A percentile compares a stretch with the other conserved stretches of the same genome.
These are phyloP conservation scores for Sordariomycetes sp. DNA, from an alignment of 2,329 filamentous ascomycete species.

Conservation along the genomic window DNA sequence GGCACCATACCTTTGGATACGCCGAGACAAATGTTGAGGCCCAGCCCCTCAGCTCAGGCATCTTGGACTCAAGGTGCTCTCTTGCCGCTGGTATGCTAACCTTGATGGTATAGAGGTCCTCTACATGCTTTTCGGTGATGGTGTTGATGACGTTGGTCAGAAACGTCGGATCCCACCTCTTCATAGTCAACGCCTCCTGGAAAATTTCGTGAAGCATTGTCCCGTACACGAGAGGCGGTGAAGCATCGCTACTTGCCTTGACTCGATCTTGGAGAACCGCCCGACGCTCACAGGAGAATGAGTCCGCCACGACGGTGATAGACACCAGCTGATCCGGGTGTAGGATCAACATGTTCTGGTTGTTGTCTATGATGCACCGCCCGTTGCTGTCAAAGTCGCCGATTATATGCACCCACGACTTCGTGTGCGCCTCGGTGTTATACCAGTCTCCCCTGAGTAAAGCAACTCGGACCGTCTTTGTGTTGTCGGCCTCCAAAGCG, in stretches of 20 bases:
- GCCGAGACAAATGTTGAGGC: slow-evolving; percentile 68
- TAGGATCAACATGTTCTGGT: slow-evolving; percentile 73
- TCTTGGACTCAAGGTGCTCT: slow-evolving; percentile 73
- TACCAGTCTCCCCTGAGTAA: slow-evolving; percentile 79
- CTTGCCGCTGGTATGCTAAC: slow-evolving; percentile 62
- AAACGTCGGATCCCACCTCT: slow-evolving; percentile 66
- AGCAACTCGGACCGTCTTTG: slow-evolving; percentile 54
- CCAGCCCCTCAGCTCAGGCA: slow-evolving; percentile 74
- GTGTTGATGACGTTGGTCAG: slow-evolving; percentile 55
- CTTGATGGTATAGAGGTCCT: slow-evolving; percentile 82
- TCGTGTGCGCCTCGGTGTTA: slow-evolving; percentile 63
- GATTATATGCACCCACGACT: slow-evolving; percentile 78
- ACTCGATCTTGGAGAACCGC: slow-evolving; percentile 91
- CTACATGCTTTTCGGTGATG: slow-evolving; percentile 67
- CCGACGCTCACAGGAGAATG: slow-evolving; percentile 80
- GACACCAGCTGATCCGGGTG: slow-evolving; percentile 95
- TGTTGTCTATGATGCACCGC: slow-evolving; percentile 74
- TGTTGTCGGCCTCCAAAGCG: slow-evolving; percentile 69
- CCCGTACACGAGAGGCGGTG: slow-evolving; percentile 77
- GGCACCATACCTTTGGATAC: slow-evolving; percentile 53
- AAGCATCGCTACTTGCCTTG: slow-evolving; percentile 76
- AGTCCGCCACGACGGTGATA: slow-evolving; percentile 91
- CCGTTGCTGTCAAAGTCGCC: slow-evolving; percentile 61
- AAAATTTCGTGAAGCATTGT: slow-evolving; percentile 93
- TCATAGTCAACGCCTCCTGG: slow-evolving; percentile 75